phyloP scores from a whole-genome alignment of 306 rosid species.

The Coriaria nepalensis region DNA sequence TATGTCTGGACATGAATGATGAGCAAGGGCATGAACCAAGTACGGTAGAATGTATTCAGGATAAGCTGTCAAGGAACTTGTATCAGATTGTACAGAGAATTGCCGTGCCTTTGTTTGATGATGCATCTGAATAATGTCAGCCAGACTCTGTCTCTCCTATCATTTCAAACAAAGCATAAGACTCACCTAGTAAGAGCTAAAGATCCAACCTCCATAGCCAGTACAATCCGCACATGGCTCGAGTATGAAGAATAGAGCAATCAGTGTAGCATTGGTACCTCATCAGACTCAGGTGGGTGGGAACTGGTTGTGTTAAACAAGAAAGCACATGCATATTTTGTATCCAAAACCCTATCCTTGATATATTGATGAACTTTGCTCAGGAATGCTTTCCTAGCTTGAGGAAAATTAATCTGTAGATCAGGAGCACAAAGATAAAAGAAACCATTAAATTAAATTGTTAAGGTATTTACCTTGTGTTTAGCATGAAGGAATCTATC shows the following conservation, averaged over 20 bases:
- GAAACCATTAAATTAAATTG: conserved; percentile 12
- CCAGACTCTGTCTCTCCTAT: conserved; percentile 69
- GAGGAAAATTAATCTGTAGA: conserved; percentile 59
- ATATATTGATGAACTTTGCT: conserved; percentile 76
- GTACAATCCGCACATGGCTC: not conserved
- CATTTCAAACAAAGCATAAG: conserved; percentile 23
- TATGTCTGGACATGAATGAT: conserved; percentile 69
- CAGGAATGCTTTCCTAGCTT: conserved; percentile 63
- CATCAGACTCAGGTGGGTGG: conserved; percentile 50
- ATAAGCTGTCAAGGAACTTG: conserved; percentile 47
- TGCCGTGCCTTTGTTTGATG: conserved; percentile 71
- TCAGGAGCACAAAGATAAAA: conserved; percentile 20
- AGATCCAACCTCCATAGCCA: conserved; percentile 1
- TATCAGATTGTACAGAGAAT: conserved; percentile 47
- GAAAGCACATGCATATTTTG: conserved; percentile 83
- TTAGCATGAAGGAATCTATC: conserved; percentile 3
- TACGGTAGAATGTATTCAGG: conserved; percentile 79
- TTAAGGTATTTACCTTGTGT: not conserved
- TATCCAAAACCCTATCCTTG: conserved; percentile 83
- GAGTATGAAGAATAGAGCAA: conserved; percentile 12
- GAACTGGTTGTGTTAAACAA: conserved; percentile 43
- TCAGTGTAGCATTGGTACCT: conserved; percentile 34
- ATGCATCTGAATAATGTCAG: conserved; percentile 84
- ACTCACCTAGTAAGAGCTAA: conserved; percentile 12
- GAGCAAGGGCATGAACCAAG: conserved; percentile 81